Evolutionary conservation across 148 eudicot species (phyloP), one percentile per base, ranked within the genome.

Genomic region (Fagopyrum esculentum): DNA sequence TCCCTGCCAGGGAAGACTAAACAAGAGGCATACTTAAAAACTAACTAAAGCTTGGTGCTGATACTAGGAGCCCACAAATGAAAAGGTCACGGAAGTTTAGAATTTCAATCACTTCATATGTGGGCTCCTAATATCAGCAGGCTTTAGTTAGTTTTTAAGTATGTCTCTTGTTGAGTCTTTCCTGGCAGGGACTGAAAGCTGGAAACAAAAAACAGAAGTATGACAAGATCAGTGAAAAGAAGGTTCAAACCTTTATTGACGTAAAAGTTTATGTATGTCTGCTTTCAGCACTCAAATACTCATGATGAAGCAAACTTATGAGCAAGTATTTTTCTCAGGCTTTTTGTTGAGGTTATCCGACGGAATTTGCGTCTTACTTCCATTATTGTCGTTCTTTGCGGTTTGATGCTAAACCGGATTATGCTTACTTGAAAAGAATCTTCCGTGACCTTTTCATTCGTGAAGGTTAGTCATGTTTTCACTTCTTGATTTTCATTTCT

Each of bases 1-100:
- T 66, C 97, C 93, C 83, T 91, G 97, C 97, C 97, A 91, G 6
- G 97, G 97, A 77, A 91, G 97, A 84, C 97, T 91, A 80, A 71
- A 79, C 26, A 63, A 73, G 40, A 80, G 10, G 78, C n/a, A 72
- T 69, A 59, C 70, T 76, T 73, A 73, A 50, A 71, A 74, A 49
- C 54, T 74, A 73, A 71, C 50, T 11, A 26, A 75, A 60, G 50
- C 19, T 22, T 22, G 26, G 4, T 1, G 16, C 11, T 76, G 64
- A 43, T 55, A 30, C 50, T 56, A 71, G 26, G 26, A 22, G 26
- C 26, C 26, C 26, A 22, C 26, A 22, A 22, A 22, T 22, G 26
- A 22, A 22, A 22, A 22, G 26, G 26, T 22, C 26, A 22, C 26
- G 26, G 26, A 22, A 22, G 26, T 22, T 22, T 22, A 22, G 72